Evolutionary conservation across 148 eudicot species (phyloP), one percentile per base, ranked within the genome.

Genomic region (Heliamphora exappendiculata): DNA sequence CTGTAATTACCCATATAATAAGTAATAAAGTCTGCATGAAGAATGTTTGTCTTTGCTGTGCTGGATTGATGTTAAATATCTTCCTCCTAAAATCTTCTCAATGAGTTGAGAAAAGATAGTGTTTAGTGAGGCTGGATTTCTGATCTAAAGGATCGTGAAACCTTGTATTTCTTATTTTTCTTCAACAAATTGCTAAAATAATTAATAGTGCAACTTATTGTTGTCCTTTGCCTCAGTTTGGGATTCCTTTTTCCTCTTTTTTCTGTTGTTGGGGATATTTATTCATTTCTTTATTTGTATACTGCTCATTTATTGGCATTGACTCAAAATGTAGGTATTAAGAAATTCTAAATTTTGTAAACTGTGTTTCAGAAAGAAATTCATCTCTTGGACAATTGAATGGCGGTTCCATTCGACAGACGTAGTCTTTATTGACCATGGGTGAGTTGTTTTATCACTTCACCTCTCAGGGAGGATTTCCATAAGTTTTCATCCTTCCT

Each of bases 331-430:
- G 19, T 50, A 16, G 26, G 59, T 33, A 14, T 14, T 51, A 10
- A 70, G 37, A 14, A 14, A 34, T 34, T 17, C 1, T 75, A 7
- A 26, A 24, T 63, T 44, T 76, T 57, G 36, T 72, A n/a, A 76
- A 44, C 39, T 50, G 39, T 78, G 58, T 74, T 70, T 20, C 90
- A 96, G 99, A 89, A 85, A 81, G 73, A 93, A 85, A 78, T 80
- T 63, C 78, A 96, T 93, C 73, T 84, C 73, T 22, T 96, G 99
- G 99, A 93, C 98, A 39, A 83, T 96, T 66, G 99, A 96, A 81
- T 96, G 98, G 99, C 87, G 92, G 58, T 96, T 93, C 83, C 87
- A 93, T 85, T 88, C 89, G 37, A 89, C 97, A n/a, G 89, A 93
- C 72, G 88, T 90, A 80, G 90, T 84, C 71, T 81, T 96, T 31